A percentile compares a stretch with the other conserved stretches of the same genome.
These are phyloP conservation scores for Goffeauzyma gilvescens DNA, from an alignment of 768 basidiomycete species.

Conservation along the genomic window DNA sequence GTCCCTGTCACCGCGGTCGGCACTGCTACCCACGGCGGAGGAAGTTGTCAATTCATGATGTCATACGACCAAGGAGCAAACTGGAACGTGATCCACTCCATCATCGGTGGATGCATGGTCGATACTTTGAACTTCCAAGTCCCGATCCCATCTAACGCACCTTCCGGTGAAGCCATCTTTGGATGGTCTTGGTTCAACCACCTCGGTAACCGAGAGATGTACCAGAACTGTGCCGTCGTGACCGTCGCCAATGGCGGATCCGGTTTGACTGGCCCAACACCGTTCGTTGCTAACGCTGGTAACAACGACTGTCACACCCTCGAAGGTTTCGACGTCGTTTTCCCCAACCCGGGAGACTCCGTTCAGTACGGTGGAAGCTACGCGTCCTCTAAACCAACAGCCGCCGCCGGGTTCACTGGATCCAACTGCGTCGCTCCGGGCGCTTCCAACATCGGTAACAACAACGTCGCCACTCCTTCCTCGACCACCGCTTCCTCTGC, in stretches of 20 bases:
- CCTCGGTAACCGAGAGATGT: constrained; percentile 17
- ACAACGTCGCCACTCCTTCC: neutral
- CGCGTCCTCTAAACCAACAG: constrained; percentile 16
- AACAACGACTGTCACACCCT: constrained; percentile 27
- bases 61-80: constrained; percentile 34
- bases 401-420: constrained; percentile 18
- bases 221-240: constrained; percentile 28
- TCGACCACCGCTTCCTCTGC: neutral
- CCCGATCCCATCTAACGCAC: constrained; percentile 27
- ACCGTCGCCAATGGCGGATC: constrained; percentile 23
- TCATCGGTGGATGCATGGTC: constrained; percentile 32
- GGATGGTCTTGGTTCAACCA: constrained; percentile 35
- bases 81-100: constrained; percentile 30
- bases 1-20: constrained; percentile 23
- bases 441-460: neutral
- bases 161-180: constrained; percentile 29
- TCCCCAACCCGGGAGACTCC: constrained; percentile 25
- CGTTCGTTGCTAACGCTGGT: constrained; percentile 28
- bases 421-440: constrained; percentile 24
- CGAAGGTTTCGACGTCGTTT: constrained; percentile 23
- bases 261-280: constrained; percentile 23
- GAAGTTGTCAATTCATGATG: constrained; percentile 33
- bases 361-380: constrained; percentile 25
- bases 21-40: constrained; percentile 31
- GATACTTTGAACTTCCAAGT: constrained; percentile 19